Evolutionary conservation across 805 yeast species (phyloP).

Genomic region (Candida railenensis): DNA sequence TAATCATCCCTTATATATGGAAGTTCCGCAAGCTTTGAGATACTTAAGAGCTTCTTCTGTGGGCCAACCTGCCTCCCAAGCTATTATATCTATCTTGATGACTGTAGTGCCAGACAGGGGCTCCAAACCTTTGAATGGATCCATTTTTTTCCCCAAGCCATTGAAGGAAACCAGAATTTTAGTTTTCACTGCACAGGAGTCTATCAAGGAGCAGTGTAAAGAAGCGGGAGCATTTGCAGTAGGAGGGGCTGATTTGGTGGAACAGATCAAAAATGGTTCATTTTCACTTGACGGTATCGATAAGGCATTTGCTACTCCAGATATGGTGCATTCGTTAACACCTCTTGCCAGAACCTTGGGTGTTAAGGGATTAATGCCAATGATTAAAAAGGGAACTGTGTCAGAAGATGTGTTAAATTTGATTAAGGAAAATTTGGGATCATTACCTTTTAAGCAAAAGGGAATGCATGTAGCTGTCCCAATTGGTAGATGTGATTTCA

Average conservation of each 20-base stretch:
- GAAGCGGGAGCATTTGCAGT: constrained; percentile 58
- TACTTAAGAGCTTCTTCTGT: constrained; percentile 88
- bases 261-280: constrained; percentile 52
- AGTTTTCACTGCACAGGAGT: constrained; percentile 64
- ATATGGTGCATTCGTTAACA: constrained; percentile 60
- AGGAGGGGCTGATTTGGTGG: constrained; percentile 74
- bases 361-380: constrained; percentile 87
- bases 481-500: constrained; percentile 73
- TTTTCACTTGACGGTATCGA: constrained; percentile 49
- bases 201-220: constrained; percentile 44
- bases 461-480: constrained; percentile 60
- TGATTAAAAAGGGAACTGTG: constrained; percentile 82
- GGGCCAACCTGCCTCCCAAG: constrained; percentile 71
- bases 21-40: constrained; percentile 67
- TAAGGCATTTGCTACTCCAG: constrained; percentile 84
- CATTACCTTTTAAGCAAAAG: constrained; percentile 76
- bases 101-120: constrained; percentile 74
- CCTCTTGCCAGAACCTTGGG: constrained; percentile 80
- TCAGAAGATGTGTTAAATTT: constrained; percentile 58
- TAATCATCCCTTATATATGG: constrained; percentile 65
- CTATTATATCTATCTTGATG: constrained; percentile 63
- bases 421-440: constrained; percentile 58
- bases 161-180: constrained; percentile 62
- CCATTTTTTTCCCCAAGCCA: constrained; percentile 70
- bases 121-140: constrained; percentile 70